Evolutionary conservation across 441 rosid species (phyloP).

Genomic region (Jatropha podagrica): DNA sequence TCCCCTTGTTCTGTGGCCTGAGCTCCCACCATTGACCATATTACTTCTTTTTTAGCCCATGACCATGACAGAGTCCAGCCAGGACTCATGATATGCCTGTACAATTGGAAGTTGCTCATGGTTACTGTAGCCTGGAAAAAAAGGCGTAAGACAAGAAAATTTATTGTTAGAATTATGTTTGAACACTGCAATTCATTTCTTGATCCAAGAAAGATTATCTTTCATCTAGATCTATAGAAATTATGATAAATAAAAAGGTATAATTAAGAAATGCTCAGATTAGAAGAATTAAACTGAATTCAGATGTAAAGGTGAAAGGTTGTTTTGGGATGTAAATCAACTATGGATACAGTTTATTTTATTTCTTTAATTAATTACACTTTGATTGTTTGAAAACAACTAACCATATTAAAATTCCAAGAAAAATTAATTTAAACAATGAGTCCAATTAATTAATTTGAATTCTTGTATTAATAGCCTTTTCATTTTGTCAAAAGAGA

Average conservation of each 20-base stretch:
- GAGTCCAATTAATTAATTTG: too few relatives aligned
- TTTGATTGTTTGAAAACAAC: too few relatives aligned
- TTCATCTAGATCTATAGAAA: background rate
- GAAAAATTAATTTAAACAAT: too few relatives aligned
- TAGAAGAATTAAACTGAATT: background rate
- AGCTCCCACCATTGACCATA: conserved; percentile 85
- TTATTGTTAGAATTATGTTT: background rate
- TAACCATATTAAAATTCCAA: too few relatives aligned
- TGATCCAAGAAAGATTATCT: background rate
- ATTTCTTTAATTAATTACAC: too few relatives aligned
- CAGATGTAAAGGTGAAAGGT: too few relatives aligned
- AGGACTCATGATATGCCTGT: conserved; percentile 76
- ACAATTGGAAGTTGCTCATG: conserved; percentile 80
- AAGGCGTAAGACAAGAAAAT: background rate
- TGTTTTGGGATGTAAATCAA: too few relatives aligned
- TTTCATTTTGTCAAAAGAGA: too few relatives aligned
- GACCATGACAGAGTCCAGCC: conserved; percentile 92
- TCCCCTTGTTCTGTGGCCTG: conserved; percentile 96
- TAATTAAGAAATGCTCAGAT: background rate
- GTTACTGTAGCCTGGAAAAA: conserved; percentile 64
- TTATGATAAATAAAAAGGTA: background rate
- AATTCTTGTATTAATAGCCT: too few relatives aligned
- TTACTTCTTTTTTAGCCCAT: conserved; percentile 92
- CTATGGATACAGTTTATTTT: too few relatives aligned
- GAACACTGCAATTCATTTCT: background rate